phyloP scores from a whole-genome alignment of 2,329 filamentous ascomycete genomes.

The Arthrobotrys sphaeroides region DNA sequence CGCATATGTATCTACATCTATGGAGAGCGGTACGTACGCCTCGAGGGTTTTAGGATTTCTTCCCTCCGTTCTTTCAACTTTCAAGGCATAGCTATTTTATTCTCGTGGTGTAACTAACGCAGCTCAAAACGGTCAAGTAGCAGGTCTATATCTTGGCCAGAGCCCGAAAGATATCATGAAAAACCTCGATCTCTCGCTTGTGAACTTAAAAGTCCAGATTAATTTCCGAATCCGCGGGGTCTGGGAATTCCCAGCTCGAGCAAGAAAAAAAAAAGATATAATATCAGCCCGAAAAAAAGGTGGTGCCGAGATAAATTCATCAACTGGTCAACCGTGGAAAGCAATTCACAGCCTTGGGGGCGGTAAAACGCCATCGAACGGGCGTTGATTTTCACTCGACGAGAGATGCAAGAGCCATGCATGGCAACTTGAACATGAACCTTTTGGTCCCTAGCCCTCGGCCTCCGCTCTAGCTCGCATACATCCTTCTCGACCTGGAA shows the following conservation, averaged over 20 bases:
- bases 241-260: background rate
- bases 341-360: background rate
- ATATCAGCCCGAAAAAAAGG: background rate
- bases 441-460: slow-evolving; percentile 8
- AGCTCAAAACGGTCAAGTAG: background rate
- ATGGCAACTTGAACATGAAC: slow-evolving; percentile 8
- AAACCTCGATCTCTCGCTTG: slow-evolving; percentile 9
- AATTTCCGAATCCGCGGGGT: slow-evolving; percentile 11
- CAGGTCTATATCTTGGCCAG: background rate
- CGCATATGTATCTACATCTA: slow-evolving; percentile 6
- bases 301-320: background rate
- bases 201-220: background rate
- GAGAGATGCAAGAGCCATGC: slow-evolving; percentile 12
- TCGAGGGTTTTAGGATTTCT: background rate
- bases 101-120: background rate
- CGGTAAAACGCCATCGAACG: slow-evolving; percentile 30
- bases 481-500: slow-evolving; percentile 49
- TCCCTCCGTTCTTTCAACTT: background rate
- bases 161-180: background rate
- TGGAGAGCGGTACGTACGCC: background rate
- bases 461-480: slow-evolving; percentile 46
- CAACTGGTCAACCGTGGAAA: slow-evolving; percentile 6
- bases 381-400: background rate
- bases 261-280: background rate
- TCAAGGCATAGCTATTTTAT: background rate